phyloP scores from a whole-genome alignment of 331 rosid genomes.

The Acacia concinna region DNA sequence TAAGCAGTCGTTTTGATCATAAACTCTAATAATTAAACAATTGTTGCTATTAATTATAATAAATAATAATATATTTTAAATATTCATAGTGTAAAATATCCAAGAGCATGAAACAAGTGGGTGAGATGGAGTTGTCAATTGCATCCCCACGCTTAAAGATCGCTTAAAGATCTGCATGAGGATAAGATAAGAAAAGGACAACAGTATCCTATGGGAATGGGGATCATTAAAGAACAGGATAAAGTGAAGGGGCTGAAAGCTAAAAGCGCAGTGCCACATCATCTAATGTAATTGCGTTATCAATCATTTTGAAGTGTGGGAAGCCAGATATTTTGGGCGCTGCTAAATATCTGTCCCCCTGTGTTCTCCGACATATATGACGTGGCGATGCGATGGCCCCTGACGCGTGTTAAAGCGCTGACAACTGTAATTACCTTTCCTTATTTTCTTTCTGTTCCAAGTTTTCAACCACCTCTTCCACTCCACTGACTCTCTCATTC shows the following conservation, averaged over 20 bases:
- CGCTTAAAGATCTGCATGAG: too few relatives aligned
- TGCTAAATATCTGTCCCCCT: constrained; percentile 33
- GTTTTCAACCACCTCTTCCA: constrained; percentile 40
- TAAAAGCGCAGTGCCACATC: not conserved
- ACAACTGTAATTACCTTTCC: constrained; percentile 50
- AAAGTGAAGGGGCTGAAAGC: not conserved
- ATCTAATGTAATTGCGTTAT: not conserved
- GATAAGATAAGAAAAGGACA: constrained; percentile 9
- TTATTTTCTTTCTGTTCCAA: constrained; percentile 29
- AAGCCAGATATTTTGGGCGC: constrained; percentile 56
- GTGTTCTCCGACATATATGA: constrained; percentile 30
- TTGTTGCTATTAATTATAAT: not conserved
- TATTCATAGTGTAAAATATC: not conserved
- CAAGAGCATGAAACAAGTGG: not conserved
- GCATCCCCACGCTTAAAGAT: not conserved
- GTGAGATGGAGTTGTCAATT: not conserved
- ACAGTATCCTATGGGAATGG: not conserved
- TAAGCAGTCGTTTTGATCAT: not conserved
- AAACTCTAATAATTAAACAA: not conserved
- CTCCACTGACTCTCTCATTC: not conserved
- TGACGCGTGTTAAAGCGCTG: constrained; percentile 80
- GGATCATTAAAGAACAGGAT: not conserved
- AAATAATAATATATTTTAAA: not conserved
- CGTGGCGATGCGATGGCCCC: constrained; percentile 58
- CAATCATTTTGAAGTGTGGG: not conserved